Percentiles rank a stretch among this genome's conserved stretches.
phyloP scores from a whole-genome alignment of 805 yeast species.

The Teunomyces stri region DNA sequence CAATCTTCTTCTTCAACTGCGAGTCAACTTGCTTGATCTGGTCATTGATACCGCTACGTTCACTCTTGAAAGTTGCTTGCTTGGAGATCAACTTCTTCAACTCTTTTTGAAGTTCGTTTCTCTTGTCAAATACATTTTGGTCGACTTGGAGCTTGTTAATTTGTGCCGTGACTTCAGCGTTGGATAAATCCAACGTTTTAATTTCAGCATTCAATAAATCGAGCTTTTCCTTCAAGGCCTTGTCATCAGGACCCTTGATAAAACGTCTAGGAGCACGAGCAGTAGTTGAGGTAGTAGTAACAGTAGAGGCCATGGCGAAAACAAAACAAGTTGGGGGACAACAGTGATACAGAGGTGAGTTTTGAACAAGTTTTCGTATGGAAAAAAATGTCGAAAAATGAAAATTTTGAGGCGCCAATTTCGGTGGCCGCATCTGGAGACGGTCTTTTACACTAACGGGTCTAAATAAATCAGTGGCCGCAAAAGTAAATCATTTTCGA shows the following conservation, averaged over 20 bases:
- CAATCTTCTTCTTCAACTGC: conserved; percentile 67
- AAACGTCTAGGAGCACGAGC: conserved; percentile 38
- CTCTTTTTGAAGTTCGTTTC: conserved; percentile 31
- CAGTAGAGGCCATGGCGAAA: conserved; percentile 6
- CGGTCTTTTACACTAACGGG: neutral
- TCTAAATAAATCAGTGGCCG: neutral
- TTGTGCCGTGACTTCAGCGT: conserved; percentile 52
- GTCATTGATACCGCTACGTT: conserved; percentile 54
- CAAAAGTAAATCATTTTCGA: no score
- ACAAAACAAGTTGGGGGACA: neutral
- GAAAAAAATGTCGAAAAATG: conserved; percentile 8
- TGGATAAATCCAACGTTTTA: conserved; percentile 56
- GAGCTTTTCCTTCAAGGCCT: conserved; percentile 58
- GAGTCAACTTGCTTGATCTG: conserved; percentile 72
- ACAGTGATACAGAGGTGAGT: neutral
- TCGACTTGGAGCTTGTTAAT: conserved; percentile 43
- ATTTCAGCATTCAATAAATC: conserved; percentile 57
- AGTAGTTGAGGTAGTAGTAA: conserved; percentile 9
- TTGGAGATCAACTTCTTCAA: conserved; percentile 43
- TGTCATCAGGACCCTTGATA: conserved; percentile 74
- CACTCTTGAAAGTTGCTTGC: conserved; percentile 48
- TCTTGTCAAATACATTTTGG: conserved; percentile 28
- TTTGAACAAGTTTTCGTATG: conserved; percentile 2
- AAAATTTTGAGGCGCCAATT: conserved; percentile 5
- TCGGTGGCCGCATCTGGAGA: neutral